Evolutionary conservation across 2,329 filamentous ascomycete species (phyloP).

Genomic region (Aspergillus viridinutans): DNA sequence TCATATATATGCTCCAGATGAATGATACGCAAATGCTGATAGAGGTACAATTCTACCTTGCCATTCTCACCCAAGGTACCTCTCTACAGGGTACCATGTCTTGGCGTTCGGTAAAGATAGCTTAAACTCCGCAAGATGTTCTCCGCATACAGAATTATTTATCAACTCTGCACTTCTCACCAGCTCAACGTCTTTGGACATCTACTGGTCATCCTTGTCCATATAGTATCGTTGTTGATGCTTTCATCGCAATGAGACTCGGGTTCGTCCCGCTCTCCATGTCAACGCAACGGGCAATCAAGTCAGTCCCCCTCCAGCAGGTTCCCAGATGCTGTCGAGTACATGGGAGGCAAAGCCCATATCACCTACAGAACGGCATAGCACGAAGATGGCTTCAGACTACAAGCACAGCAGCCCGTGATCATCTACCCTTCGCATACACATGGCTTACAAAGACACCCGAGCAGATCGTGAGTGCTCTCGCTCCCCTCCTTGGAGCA

Average conservation of each 20-base stretch:
- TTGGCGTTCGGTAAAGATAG: background rate
- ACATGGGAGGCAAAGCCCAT: background rate
- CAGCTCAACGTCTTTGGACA: background rate
- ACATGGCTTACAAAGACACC: constrained; percentile 33
- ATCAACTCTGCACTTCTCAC: background rate
- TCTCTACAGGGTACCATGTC: background rate
- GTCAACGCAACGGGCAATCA: constrained; percentile 16
- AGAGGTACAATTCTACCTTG: background rate
- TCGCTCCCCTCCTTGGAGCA: background rate
- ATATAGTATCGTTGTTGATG: constrained; percentile 8
- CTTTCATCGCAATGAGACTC: constrained; percentile 19
- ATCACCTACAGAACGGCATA: background rate
- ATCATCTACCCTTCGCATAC: constrained; percentile 19
- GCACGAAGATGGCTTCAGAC: constrained; percentile 16
- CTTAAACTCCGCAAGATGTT: background rate
- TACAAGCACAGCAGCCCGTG: constrained; percentile 4
- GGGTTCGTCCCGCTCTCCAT: constrained; percentile 14
- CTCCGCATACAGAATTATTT: background rate
- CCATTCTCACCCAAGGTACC: background rate
- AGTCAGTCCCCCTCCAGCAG: constrained; percentile 3
- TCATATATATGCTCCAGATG: background rate
- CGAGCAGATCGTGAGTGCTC: constrained; percentile 23
- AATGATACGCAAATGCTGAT: background rate
- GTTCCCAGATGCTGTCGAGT: constrained; percentile 5
- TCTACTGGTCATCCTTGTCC: background rate